Evolutionary conservation across 1,284 basidiomycete species (phyloP).

Genomic region (Puccinia sorghi): DNA sequence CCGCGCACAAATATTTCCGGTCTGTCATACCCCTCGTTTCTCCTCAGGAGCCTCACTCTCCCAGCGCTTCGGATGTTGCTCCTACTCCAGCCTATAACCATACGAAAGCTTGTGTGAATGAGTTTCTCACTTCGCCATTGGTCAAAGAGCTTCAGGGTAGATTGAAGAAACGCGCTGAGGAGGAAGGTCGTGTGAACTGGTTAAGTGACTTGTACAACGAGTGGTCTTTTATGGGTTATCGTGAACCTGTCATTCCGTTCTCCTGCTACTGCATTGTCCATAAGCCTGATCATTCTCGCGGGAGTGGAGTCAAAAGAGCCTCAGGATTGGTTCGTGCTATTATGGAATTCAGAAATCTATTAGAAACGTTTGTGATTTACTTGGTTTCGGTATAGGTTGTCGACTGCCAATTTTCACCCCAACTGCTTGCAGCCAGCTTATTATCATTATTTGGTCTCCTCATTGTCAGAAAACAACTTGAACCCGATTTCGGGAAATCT

Average conservation of each 20-base stretch:
- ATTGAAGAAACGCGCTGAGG: conserved; percentile 70
- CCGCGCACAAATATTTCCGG: conserved; percentile 81
- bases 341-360: conserved; percentile 76
- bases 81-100: conserved; percentile 34
- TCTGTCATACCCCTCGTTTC: conserved; percentile 69
- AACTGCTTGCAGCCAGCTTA: not conserved
- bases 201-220: conserved; percentile 98
- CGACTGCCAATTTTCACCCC: not conserved
- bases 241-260: conserved; percentile 83
- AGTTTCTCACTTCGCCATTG: conserved; percentile 72
- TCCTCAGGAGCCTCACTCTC: conserved; percentile 51
- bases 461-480: conserved; percentile 65
- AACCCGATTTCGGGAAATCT: conserved; percentile 79
- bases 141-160: conserved; percentile 77
- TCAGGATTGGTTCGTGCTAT: conserved; percentile 79
- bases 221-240: conserved; percentile 65
- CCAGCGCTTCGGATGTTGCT: conserved; percentile 52
- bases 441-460: not conserved
- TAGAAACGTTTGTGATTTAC: conserved; percentile 67
- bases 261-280: conserved; percentile 97
- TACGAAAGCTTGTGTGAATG: conserved; percentile 27
- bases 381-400: not conserved
- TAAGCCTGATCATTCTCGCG: conserved; percentile 61
- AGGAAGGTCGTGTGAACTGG: conserved; percentile 70
- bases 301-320: conserved; percentile 64